Base-by-base conservation (phyloP, 345 rosid species). In the Anastatica hierochuntica region DNA sequence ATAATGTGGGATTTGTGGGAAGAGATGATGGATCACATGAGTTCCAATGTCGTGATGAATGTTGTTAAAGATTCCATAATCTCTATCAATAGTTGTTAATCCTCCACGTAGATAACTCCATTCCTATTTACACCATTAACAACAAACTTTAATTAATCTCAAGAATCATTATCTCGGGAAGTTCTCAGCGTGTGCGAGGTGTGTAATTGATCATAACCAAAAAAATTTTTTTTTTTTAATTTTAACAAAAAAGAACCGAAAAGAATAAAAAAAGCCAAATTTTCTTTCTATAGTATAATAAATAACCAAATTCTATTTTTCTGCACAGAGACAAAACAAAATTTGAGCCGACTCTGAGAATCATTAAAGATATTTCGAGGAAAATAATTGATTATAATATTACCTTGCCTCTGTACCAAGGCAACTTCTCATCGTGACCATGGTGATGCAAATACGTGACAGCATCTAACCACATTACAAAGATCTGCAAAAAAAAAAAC, bases 371-470 rank as follows among this genome's bases (percentile, higher is more conserved):
- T n/a, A n/a, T n/a, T n/a, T n/a, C n/a, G n/a, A n/a, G n/a, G n/a
- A n/a, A n/a, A n/a, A n/a, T n/a, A n/a, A n/a, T n/a, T n/a, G n/a
- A n/a, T n/a, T 9, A 9, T 31, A 9, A 2, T 27, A 9, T 8
- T 80, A 88, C 97, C 97, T 85, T 75, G 69, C 89, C 87, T 5
- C 97, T 82, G 64, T 89, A 85, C 97, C 97, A 89, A 7, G 97
- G 97, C 44, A 89, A 83, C 57, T 79, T 89, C 44, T 81, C 77
- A 37, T 77, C 76, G 29, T 83, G 72, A 17, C 95, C 95, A 62
- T 89, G 97, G 72, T 83, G 97, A 62, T 89, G 92, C 65, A 89
- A 66, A 72, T 85, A 89, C 14, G 97, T 89, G 3, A 89, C 97
- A 2, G 76, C 49, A 49, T 89, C 97, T 72, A 89, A 60, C 97